Evolutionary conservation across 192 early-diverging fungal genomes (phyloP), one percentile per base, ranked within the genome.

Genomic region (Pilobolus umbonatus): DNA sequence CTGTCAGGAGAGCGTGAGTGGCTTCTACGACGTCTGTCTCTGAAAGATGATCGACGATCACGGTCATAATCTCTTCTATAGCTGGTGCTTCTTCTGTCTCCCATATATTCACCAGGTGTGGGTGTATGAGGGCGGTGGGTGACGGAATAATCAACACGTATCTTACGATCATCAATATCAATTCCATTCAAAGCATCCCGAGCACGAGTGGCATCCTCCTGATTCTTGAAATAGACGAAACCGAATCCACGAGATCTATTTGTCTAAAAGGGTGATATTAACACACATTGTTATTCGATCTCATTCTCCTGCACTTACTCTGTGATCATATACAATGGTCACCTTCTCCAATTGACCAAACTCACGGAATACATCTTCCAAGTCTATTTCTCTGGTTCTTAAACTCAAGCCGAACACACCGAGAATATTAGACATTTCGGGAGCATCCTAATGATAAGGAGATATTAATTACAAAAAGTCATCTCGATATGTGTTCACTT

Each of bases 71-170:
- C 26, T 44, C 57, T 32, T 32, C 67, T 49, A 32, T 70, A 30
- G 35, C 60, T 35, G 34, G 39, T 51, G 30, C 49, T 60, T 62
- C 75, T 69, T 34, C 60, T 65, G 54, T 74, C 77, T 35, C 85
- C 85, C 85, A 88, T 84, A 57, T 88, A 87, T 64, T 80, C 75
- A 50, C 85, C 85, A 52, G 85, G 85, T n/a, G 85, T 86, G 42
- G 85, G 77, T n/a, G 67, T 74, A 65, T 88, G 85, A 15, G 84
- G 62, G 30, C 79, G 71, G 46, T 71, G 67, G 31, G 85, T 87
- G 19, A 85, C 56, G 2, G 82, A 85, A 53, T 62, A 87, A 60
- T 77, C 76, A 12, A 87, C 80, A 50, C 82, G 68, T 49, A 86
- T 77, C 11, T 70, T 68, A 35, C 83, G 75, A 15, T 76, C 80